phyloP scores from a whole-genome alignment of 2,329 filamentous ascomycete genomes.

The Aureobasidium mangrovei region DNA sequence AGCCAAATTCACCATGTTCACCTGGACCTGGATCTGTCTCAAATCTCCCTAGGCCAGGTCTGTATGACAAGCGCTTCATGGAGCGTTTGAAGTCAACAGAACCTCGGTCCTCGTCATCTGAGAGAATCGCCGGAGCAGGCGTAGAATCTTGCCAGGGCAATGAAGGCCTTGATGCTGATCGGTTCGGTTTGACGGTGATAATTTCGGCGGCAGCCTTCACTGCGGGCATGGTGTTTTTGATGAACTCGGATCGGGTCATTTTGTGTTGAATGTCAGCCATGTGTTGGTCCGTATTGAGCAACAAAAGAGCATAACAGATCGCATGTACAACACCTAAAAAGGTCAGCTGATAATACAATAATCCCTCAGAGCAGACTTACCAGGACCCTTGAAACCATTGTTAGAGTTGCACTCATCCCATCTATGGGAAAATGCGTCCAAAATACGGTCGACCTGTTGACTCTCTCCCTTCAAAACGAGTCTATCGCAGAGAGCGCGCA shows the following conservation, averaged over 20 bases:
- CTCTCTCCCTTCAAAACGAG: conserved; percentile 83
- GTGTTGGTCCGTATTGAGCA: conserved; percentile 93
- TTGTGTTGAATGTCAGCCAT: conserved; percentile 90
- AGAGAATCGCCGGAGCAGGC: conserved; percentile 10
- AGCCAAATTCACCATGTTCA: conserved; percentile 32
- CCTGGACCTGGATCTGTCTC: conserved; percentile 18
- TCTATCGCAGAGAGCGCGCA: conserved; percentile 73
- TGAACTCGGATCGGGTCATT: conserved; percentile 90
- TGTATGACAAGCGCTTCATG: conserved; percentile 35
- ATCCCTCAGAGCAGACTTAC: conserved; percentile 41
- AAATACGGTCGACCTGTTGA: conserved; percentile 89
- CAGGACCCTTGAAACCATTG: conserved; percentile 83
- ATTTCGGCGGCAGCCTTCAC: conserved; percentile 60
- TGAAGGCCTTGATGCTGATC: conserved; percentile 19
- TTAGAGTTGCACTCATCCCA: conserved; percentile 92
- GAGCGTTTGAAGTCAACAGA: conserved; percentile 29
- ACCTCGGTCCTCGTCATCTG: conserved; percentile 23
- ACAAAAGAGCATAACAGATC: conserved; percentile 89
- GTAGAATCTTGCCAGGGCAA: conserved; percentile 26
- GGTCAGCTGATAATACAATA: background rate
- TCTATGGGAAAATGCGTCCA: conserved; percentile 77
- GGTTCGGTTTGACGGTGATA: conserved; percentile 22
- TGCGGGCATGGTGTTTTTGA: conserved; percentile 92
- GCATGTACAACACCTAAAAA: conserved; percentile 81
- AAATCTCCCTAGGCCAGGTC: conserved; percentile 28